Evolutionary conservation across 257 asterid species (phyloP), one percentile per base, ranked within the genome.

Genomic region (Salvia miltiorrhiza): DNA sequence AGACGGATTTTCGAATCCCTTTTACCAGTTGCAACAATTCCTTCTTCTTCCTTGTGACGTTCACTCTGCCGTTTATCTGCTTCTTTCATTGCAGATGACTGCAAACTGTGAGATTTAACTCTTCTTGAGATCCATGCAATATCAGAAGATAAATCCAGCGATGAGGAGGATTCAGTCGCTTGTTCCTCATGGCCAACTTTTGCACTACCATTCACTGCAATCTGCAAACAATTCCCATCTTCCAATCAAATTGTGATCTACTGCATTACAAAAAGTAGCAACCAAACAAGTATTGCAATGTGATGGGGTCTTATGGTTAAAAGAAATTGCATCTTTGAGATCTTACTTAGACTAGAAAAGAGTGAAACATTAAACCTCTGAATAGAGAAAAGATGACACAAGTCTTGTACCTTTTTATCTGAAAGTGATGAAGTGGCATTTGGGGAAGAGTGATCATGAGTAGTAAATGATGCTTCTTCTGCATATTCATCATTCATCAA

Each of bases 381-480:
- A 7, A 35, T 7, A 5, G 40, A 35, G 40, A 35, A 35, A 35
- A 35, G 11, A 1, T 35, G 45, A 40, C 14, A 43, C 39, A 43
- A 67, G 63, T 21, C n/a, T 23, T 37, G 13, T 78, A 89, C 96
- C 90, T 80, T 89, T 63, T 70, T 68, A 47, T 43, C 78, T 26
- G 73, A 86, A 63, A 84, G 83, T 4, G 88, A 80, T 55, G 85
- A 83, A 61, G 82, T 76, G 57, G 81, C 86, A 62, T 30, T 30
- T 30, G 35, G 93, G 8, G 91, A 84, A 59, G 93, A 86, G 76
- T 60, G 82, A 79, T 86, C 95, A 78, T 84, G 93, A 1, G 95
- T 81, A 64, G 85, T 80, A 58, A 69, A 79, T 0, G 92, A 82
- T 35, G 95, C 90, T 79, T 89, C 97, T 71, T 92, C 94, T 17